These are phyloP conservation scores for Colletotrichum sp. DNA, from an alignment of 2,329 filamentous ascomycete genomes.

Conservation along the genomic window DNA sequence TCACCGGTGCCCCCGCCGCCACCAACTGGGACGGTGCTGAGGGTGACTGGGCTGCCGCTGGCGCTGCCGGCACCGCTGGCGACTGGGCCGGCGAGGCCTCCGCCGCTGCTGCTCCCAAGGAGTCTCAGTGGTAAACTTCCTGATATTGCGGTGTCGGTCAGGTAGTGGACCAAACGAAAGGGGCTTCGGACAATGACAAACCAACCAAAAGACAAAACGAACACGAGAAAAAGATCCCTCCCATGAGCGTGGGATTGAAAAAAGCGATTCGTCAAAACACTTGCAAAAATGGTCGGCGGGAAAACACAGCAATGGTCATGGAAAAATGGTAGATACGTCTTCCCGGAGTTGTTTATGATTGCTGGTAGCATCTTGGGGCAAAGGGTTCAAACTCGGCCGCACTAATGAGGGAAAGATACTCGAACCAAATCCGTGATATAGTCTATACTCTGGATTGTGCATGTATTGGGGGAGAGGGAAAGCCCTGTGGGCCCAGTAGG, in stretches of 20 bases:
- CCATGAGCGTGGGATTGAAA: not conserved
- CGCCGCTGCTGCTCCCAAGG: slow-evolving; percentile 55
- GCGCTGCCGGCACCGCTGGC: slow-evolving; percentile 52
- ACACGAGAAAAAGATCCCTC: not conserved
- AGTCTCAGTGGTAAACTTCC: slow-evolving; percentile 55
- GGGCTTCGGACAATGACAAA: not conserved
- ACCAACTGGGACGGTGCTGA: slow-evolving; percentile 63
- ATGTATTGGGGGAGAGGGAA: slow-evolving; percentile 73
- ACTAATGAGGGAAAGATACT: slow-evolving; percentile 99
- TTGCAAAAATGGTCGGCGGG: slow-evolving; percentile 14
- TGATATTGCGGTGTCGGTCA: slow-evolving; percentile 9
- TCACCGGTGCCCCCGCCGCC: slow-evolving; percentile 61
- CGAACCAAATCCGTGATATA: slow-evolving; percentile 34
- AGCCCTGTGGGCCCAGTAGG: slow-evolving; percentile 91
- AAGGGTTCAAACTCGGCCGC: slow-evolving; percentile 65
- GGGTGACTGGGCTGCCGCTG: slow-evolving; percentile 62
- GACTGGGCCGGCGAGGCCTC: slow-evolving; percentile 65
- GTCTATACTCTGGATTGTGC: slow-evolving; percentile 20
- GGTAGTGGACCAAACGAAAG: not conserved
- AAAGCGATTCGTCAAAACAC: slow-evolving; percentile 10
- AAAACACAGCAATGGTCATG: slow-evolving; percentile 26
- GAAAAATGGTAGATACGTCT: slow-evolving; percentile 30
- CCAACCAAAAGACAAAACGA: slow-evolving; percentile 13
- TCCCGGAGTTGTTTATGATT: slow-evolving; percentile 14
- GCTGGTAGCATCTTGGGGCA: slow-evolving; percentile 21